A percentile compares a stretch with the other conserved stretches of the same genome.
phyloP scores from a whole-genome alignment of 169 alveolate species.

The Perkinsus marinus region DNA sequence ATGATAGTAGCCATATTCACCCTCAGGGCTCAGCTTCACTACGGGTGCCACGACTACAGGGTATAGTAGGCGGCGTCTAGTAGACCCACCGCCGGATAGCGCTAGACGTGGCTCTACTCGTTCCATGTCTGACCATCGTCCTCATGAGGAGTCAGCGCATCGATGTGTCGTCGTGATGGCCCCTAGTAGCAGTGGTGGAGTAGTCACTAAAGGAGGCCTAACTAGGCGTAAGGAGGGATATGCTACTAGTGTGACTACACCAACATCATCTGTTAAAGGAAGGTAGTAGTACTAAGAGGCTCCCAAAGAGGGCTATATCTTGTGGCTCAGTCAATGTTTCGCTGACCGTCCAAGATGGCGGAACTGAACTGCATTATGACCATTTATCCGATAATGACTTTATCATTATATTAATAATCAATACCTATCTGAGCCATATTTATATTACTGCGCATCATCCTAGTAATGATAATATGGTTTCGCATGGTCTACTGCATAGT shows the following conservation, averaged over 20 bases:
- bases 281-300: background rate
- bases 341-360: background rate
- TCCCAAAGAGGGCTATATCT: background rate
- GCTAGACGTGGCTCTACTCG: background rate
- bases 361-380: no score
- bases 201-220: background rate
- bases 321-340: background rate
- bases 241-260: background rate
- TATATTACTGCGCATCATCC: no score
- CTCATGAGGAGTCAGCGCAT: background rate
- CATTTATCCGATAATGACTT: no score
- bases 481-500: no score
- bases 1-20: background rate
- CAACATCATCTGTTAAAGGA: background rate
- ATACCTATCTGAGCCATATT: no score
- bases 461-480: no score
- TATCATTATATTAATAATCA: no score
- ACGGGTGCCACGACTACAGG: background rate
- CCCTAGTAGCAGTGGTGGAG: background rate
- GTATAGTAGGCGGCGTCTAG: background rate
- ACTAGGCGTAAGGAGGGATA: background rate
- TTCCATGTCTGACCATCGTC: background rate
- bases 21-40: background rate
- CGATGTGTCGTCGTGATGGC: background rate
- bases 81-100: background rate